Percentiles rank a stretch among this genome's conserved stretches.
Conservation (phyloP, 176 grass and related monocot species). For the Oryza nivara region DNA sequence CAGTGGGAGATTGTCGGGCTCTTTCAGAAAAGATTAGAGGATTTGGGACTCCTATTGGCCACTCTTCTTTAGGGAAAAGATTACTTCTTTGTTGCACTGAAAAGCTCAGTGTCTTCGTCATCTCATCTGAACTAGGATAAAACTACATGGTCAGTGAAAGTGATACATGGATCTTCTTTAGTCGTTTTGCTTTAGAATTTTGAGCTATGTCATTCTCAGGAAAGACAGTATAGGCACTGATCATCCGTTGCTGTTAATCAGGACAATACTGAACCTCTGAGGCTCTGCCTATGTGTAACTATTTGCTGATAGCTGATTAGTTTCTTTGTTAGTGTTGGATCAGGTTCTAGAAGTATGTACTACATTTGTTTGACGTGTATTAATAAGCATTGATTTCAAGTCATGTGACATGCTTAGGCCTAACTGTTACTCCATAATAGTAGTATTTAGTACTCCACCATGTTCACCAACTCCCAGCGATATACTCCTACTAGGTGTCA, state of each 20-base stretch:
- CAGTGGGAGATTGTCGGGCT: constrained; percentile 15
- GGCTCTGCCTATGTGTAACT: neutral
- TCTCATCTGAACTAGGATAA: constrained; percentile 26
- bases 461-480: too few relatives aligned
- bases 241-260: neutral
- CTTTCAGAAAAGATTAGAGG: constrained; percentile 24
- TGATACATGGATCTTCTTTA: neutral
- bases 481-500: neutral
- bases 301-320: neutral
- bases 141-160: constrained; percentile 18
- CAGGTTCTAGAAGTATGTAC: neutral
- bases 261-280: neutral
- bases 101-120: constrained; percentile 7
- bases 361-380: neutral
- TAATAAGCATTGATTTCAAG: neutral
- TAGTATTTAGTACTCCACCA: neutral
- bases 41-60: neutral
- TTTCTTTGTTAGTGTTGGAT: neutral
- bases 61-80: constrained; percentile 32
- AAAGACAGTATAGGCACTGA: neutral
- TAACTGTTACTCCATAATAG: neutral
- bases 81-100: neutral
- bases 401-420: neutral
- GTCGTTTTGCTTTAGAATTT: neutral
- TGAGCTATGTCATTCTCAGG: neutral